phyloP scores from a whole-genome alignment of 352 stramenopile genomes.

The Hyaloperonospora brassicae region DNA sequence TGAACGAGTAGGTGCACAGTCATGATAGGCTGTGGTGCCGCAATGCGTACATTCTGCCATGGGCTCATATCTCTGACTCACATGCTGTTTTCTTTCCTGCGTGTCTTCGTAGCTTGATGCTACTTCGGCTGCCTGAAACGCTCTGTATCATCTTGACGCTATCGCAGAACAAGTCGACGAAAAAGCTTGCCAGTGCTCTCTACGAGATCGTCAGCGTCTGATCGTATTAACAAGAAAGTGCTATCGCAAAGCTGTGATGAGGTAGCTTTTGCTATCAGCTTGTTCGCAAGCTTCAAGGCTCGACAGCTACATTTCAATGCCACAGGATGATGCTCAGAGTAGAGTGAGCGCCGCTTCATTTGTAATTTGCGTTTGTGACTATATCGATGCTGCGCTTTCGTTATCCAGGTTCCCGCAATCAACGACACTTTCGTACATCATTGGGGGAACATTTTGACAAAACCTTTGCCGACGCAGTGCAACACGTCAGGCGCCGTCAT shows the following conservation, averaged over 20 bases:
- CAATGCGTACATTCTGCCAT: background rate
- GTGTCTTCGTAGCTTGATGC: slow-evolving; percentile 31
- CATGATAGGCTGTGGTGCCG: background rate
- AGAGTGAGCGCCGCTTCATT: background rate
- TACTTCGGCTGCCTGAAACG: slow-evolving; percentile 51
- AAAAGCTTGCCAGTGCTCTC: slow-evolving; percentile 59
- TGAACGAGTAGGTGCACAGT: slow-evolving; percentile 33
- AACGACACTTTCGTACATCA: slow-evolving; percentile 15
- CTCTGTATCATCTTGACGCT: slow-evolving; percentile 46
- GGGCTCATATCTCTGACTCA: slow-evolving; percentile 3
- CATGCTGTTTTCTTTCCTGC: slow-evolving; percentile 2
- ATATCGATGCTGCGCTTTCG: background rate
- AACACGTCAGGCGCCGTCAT: slow-evolving; percentile 85
- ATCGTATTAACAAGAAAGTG: slow-evolving; percentile 18
- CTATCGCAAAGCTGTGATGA: background rate
- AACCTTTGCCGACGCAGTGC: slow-evolving; percentile 51
- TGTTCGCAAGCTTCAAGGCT: slow-evolving; percentile 7
- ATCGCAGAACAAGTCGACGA: slow-evolving; percentile 60
- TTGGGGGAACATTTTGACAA: slow-evolving; percentile 37
- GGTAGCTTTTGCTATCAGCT: slow-evolving; percentile 16
- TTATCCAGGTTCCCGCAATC: background rate
- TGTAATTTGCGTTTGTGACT: too few relatives aligned
- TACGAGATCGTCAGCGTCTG: slow-evolving; percentile 51
- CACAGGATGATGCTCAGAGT: slow-evolving; percentile 10
- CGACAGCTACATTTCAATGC: slow-evolving; percentile 27